Base-by-base conservation (phyloP, 345 rosid species). In the Gossypium arboreum region DNA sequence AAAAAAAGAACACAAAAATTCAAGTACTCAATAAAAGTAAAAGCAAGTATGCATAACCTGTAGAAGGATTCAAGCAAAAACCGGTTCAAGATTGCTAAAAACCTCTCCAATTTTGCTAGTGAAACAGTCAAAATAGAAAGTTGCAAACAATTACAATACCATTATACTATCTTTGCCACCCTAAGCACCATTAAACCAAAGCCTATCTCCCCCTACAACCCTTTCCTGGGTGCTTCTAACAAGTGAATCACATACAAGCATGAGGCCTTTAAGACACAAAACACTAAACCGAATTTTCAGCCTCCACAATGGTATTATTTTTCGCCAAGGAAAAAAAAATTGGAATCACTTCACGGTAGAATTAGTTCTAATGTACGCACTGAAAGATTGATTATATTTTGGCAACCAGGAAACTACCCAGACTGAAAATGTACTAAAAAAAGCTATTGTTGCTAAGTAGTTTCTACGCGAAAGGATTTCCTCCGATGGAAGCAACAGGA, bases 391-490 rank as follows among this genome's bases (percentile, higher is more conserved):
- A 27, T 12, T 24, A 20, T 13, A 24, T 47, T 6, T 7, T 72
- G 64, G 41, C 20, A 20, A 59, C 68, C 52, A 47, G 41, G 17
- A 25, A 57, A 58, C 76, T 60, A 69, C 25, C 16, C 10, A 25
- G 56, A 3, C 47, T 27, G 16, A 4, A 62, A 73, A 73, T 17
- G 17, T 51, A 48, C 66, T 47, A 27, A 25, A 24, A 25, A 44
- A 73, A 45, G 76, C 76, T 60, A 73, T 39, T 47, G 50, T n/a
- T 25, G 45, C 56, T 20, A 34, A 17, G 17, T 48, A 13, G 11
- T 45, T 24, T 60, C 85, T 88, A 95, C 1, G 96, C 94, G 74
- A 95, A 95, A 59, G 99, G 99, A 81, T 95, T 95, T 75, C 98
- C 94, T 77, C 98, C 94, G 0, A 88, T 44, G 8, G 89, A 90